These are phyloP conservation scores for Scheffersomyces insectosa DNA, from an alignment of 1,139 yeast species.

Conservation along the genomic window DNA sequence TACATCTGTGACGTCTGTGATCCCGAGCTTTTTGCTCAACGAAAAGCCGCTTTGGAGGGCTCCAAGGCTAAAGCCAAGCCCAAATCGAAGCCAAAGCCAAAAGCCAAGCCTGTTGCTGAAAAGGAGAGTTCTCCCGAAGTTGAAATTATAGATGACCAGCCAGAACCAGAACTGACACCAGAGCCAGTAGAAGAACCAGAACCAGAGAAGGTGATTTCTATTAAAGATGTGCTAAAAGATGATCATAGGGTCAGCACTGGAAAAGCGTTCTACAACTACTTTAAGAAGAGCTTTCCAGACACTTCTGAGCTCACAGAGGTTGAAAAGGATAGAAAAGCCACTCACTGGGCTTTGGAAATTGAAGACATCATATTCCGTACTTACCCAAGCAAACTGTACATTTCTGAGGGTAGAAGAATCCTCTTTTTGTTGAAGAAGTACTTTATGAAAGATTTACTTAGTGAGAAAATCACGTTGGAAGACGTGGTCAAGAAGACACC, in stretches of 20 bases:
- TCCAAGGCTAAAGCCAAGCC: background rate
- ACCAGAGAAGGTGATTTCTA: background rate
- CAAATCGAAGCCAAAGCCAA: background rate
- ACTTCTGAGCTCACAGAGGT: conserved; percentile 28
- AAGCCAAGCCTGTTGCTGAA: background rate
- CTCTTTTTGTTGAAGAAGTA: conserved; percentile 39
- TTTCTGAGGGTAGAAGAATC: conserved; percentile 44
- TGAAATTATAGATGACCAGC: conserved; percentile 1
- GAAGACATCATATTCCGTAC: conserved; percentile 40
- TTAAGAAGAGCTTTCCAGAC: conserved; percentile 42
- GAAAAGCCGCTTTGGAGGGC: background rate
- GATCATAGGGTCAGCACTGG: conserved; percentile 37
- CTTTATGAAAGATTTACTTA: conserved; percentile 48
- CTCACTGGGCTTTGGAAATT: conserved; percentile 39
- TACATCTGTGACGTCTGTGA: conserved; percentile 37
- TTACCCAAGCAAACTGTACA: conserved; percentile 31
- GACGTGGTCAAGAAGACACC: conserved; percentile 59
- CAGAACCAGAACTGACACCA: conserved; percentile 1
- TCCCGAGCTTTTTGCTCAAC: conserved; percentile 2
- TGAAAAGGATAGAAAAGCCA: conserved; percentile 29
- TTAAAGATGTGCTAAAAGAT: conserved; percentile 23
- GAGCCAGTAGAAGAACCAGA: conserved; percentile 1
- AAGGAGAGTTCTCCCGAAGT: background rate
- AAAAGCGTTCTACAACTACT: conserved; percentile 40
- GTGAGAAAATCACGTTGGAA: conserved; percentile 46